phyloP scores from a whole-genome alignment of 2,329 filamentous ascomycete genomes.

The Xylariaceae sp. region DNA sequence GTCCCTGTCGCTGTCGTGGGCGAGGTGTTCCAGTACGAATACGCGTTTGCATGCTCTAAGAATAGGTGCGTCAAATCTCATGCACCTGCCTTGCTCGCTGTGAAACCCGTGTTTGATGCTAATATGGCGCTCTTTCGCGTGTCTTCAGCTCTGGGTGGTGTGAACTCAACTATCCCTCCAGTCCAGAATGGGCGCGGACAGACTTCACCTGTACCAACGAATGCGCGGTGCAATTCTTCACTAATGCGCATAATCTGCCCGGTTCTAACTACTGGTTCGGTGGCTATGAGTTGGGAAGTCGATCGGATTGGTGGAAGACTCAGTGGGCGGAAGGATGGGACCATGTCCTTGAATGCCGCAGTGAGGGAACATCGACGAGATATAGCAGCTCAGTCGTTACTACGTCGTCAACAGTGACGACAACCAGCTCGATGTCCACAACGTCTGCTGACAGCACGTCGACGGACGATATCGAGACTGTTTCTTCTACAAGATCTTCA shows the following conservation, averaged over 20 bases:
- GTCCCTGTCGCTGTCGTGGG: conserved; percentile 24
- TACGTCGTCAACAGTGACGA: background rate
- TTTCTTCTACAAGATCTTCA: background rate
- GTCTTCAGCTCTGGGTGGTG: conserved; percentile 35
- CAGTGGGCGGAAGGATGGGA: conserved; percentile 37
- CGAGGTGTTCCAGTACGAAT: conserved; percentile 36
- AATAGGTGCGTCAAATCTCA: conserved; percentile 25
- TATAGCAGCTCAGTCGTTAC: background rate
- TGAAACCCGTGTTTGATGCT: no score
- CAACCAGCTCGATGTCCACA: background rate
- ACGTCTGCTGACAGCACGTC: background rate
- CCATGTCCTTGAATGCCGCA: conserved; percentile 18
- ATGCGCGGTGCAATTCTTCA: conserved; percentile 37
- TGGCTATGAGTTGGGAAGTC: conserved; percentile 31
- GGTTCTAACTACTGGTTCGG: conserved; percentile 37
- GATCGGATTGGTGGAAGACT: conserved; percentile 35
- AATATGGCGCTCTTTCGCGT: background rate
- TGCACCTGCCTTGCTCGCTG: no score
- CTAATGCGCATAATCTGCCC: conserved; percentile 37
- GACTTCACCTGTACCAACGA: conserved; percentile 37
- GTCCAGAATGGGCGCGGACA: conserved; percentile 22
- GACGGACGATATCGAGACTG: background rate
- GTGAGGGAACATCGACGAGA: background rate
- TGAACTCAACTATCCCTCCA: conserved; percentile 28
- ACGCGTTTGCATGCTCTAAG: conserved; percentile 30